A percentile compares a stretch with the other conserved stretches of the same genome.
These are phyloP conservation scores for Naganishia friedmannii DNA, from an alignment of 768 basidiomycete species.

Conservation along the genomic window DNA sequence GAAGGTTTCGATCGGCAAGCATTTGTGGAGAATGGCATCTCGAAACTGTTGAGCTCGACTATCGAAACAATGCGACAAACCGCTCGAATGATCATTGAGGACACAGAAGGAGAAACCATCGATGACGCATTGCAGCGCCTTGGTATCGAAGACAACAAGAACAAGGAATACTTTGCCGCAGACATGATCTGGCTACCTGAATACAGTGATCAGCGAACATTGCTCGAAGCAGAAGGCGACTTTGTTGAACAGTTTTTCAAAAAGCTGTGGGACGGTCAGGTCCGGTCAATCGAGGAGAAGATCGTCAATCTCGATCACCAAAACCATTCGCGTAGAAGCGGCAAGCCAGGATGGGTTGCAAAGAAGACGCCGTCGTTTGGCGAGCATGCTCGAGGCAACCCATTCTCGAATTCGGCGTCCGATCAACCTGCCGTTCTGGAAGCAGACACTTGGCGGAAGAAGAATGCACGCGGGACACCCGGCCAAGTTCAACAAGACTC, in stretches of 20 bases:
- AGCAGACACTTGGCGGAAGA: slow-evolving; percentile 12
- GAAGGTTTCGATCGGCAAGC: slow-evolving; percentile 17
- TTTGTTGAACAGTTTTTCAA: slow-evolving; percentile 25
- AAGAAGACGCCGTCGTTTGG: background rate
- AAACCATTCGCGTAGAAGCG: slow-evolving; percentile 2
- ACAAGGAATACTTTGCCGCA: slow-evolving; percentile 21
- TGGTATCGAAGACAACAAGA: slow-evolving; percentile 18
- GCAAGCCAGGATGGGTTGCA: slow-evolving; percentile 9
- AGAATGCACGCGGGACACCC: background rate
- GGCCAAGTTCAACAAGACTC: background rate
- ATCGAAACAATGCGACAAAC: slow-evolving; percentile 23
- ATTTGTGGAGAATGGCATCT: slow-evolving; percentile 3
- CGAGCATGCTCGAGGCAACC: slow-evolving; percentile 1
- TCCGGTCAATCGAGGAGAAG: slow-evolving; percentile 25
- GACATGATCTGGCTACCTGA: slow-evolving; percentile 29
- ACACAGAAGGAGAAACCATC: background rate
- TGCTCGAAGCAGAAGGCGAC: slow-evolving; percentile 23
- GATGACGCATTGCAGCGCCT: background rate
- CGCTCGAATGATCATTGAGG: slow-evolving; percentile 4
- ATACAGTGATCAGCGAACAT: background rate
- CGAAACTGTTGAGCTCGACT: slow-evolving; percentile 5
- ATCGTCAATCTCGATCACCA: slow-evolving; percentile 17
- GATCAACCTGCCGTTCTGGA: slow-evolving; percentile 15
- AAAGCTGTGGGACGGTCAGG: slow-evolving; percentile 25
- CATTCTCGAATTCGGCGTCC: background rate